Percentiles rank a stretch among this genome's conserved stretches.
Conservation (phyloP, 73 alveolate genomes). For the Paramecium pentaurelia region DNA sequence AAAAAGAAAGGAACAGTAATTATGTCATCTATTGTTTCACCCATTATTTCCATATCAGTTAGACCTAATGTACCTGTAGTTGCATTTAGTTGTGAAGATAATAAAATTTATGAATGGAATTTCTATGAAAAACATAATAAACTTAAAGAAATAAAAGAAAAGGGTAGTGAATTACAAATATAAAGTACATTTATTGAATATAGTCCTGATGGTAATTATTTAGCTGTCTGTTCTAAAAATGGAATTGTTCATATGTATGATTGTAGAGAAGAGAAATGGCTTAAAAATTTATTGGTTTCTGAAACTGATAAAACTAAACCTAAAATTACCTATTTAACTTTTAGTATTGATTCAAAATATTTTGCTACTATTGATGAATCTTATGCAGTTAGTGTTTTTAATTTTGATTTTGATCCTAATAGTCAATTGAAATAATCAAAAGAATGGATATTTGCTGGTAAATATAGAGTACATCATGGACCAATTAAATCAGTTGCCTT, state of each 20-base stretch:
- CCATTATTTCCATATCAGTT: constrained; percentile 91
- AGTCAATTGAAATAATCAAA: no score
- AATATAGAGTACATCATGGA: no score
- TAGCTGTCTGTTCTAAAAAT: constrained; percentile 77
- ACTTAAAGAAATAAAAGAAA: constrained; percentile 69
- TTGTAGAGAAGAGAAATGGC: constrained; percentile 53
- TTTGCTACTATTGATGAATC: no score
- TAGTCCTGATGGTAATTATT: constrained; percentile 91
- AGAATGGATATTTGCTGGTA: no score
- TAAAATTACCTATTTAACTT: no score
- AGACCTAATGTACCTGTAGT: constrained; percentile 91
- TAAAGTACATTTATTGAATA: constrained; percentile 86
- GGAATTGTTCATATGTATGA: constrained; percentile 67
- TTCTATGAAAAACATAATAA: constrained; percentile 67
- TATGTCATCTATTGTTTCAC: constrained; percentile 88
- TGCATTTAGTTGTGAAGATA: constrained; percentile 87
- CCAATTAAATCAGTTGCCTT: no score
- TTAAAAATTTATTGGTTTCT: constrained; percentile 50
- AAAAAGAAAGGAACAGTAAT: constrained; percentile 86
- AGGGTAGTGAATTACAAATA: constrained; percentile 60
- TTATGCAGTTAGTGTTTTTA: no score
- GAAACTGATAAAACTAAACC: constrained; percentile 62
- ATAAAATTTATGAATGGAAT: constrained; percentile 79
- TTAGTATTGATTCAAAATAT: no score
- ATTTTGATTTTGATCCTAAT: no score